These are phyloP conservation scores for Tolypocladium cylindrosporum DNA, from an alignment of 2,329 filamentous ascomycete species.

Conservation along the genomic window DNA sequence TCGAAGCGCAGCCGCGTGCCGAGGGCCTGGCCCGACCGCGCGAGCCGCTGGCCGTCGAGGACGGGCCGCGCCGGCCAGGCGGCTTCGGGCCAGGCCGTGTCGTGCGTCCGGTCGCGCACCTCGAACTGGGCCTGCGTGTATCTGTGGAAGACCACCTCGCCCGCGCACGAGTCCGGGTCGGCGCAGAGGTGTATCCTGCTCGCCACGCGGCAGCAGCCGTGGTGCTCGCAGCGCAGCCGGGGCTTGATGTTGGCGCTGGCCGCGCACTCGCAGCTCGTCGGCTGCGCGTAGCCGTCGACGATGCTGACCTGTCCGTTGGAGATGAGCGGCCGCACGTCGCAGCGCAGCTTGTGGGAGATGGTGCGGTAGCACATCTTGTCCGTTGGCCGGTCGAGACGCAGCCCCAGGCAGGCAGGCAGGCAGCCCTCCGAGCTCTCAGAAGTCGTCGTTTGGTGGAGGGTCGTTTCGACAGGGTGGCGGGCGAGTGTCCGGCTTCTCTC, in stretches of 20 bases:
- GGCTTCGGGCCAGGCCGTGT: not conserved
- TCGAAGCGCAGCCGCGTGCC: not conserved
- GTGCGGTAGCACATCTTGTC: constrained; percentile 14
- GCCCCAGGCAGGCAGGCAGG: not conserved
- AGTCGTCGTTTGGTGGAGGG: not conserved
- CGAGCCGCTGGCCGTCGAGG: not conserved
- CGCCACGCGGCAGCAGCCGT: constrained; percentile 16
- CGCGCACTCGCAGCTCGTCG: constrained; percentile 11
- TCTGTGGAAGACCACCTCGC: constrained; percentile 5
- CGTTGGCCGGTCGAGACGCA: not conserved
- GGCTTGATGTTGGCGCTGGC: not conserved
- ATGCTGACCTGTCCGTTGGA: constrained; percentile 11
- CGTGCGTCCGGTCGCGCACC: not conserved
- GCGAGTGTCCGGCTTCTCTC: not conserved
- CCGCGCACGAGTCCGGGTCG: constrained; percentile 2
- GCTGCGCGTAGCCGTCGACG: constrained; percentile 13
- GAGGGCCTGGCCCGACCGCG: not conserved
- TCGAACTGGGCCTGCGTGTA: constrained; percentile 8
- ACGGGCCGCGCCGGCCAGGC: not conserved
- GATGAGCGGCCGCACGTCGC: constrained; percentile 17
- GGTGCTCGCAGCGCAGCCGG: constrained; percentile 11
- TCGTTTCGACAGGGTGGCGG: not conserved
- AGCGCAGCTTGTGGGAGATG: constrained; percentile 15
- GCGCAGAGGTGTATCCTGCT: constrained; percentile 9
- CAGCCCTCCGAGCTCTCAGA: not conserved